These are phyloP conservation scores for Adenanthera pavonina DNA, from an alignment of 306 rosid species.

Conservation along the genomic window DNA sequence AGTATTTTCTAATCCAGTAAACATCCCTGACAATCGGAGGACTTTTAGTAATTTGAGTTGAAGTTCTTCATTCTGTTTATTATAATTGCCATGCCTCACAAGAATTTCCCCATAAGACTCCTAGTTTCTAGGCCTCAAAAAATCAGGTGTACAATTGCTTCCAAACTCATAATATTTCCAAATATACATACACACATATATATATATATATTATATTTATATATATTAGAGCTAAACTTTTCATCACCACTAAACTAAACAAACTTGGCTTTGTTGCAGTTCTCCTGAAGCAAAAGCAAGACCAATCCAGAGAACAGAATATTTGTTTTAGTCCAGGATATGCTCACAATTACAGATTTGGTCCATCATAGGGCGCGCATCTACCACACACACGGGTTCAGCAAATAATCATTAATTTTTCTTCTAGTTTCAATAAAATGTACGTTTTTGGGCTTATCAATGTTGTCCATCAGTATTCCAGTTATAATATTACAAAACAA, in stretches of 20 bases:
- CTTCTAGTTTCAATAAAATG: neutral
- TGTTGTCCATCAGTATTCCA: neutral
- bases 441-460: neutral
- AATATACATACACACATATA: neutral
- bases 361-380: neutral
- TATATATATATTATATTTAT: too few species aligned
- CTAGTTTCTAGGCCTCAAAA: neutral
- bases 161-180: neutral
- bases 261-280: neutral
- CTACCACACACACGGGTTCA: neutral
- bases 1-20: neutral
- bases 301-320: neutral
- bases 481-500: neutral
- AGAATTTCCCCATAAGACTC: slow-evolving; percentile 3
- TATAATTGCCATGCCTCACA: neutral
- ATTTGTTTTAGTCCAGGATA: neutral
- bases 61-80: slow-evolving; percentile 5
- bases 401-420: neutral
- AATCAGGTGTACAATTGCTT: neutral
- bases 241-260: neutral
- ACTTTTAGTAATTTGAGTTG: neutral
- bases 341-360: neutral
- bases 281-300: neutral
- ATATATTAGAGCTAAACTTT: neutral
- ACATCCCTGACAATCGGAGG: neutral